phyloP scores from a whole-genome alignment of 176 grass and related monocot species.

The Triticum dicoccoides region DNA sequence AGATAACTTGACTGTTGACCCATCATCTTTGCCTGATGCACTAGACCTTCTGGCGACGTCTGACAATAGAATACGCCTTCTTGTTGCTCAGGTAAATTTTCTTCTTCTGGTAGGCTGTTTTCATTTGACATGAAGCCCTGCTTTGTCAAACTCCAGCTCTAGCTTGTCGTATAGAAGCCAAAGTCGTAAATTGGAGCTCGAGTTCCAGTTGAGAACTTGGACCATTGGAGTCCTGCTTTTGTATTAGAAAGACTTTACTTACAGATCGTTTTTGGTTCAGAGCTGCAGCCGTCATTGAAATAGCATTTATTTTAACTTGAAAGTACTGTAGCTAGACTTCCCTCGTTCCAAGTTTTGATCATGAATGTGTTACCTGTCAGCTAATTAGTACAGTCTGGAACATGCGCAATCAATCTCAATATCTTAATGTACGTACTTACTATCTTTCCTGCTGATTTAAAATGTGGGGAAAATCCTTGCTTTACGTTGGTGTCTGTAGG shows the following conservation, averaged over 20 bases:
- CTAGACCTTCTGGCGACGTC: slow-evolving; percentile 78
- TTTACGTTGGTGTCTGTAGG: slow-evolving; percentile 38
- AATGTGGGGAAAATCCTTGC: neutral
- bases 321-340: neutral
- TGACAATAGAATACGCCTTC: slow-evolving; percentile 72
- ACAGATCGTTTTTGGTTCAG: neutral
- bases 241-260: neutral
- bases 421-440: neutral
- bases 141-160: neutral
- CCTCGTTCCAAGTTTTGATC: neutral
- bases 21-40: slow-evolving; percentile 66
- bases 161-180: neutral
- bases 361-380: neutral
- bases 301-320: neutral
- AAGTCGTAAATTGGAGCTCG: neutral
- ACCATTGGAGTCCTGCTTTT: neutral
- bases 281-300: neutral
- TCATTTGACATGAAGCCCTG: neutral
- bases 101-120: neutral
- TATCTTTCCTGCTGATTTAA: neutral
- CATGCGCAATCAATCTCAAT: neutral
- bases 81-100: slow-evolving; percentile 80
- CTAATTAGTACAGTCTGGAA: neutral
- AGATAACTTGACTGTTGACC: slow-evolving; percentile 52
- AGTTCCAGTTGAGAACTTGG: neutral